Conservation (phyloP, 1,284 basidiomycete genomes). For the Cystobasidiaceae sp. region DNA sequence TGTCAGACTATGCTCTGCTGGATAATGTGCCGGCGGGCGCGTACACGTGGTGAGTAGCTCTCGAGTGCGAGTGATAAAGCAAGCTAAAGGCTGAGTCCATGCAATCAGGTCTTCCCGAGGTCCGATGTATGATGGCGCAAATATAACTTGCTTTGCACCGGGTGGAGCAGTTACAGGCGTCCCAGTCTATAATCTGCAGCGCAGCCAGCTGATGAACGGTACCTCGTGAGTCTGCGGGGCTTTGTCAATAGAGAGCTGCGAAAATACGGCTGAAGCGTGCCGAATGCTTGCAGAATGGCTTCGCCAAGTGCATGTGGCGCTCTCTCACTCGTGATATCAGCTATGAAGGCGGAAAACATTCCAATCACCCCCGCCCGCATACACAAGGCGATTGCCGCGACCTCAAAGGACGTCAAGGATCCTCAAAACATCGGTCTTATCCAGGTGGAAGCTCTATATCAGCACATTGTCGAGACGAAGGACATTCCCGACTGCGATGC, state of each 20-base stretch:
- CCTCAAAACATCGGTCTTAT: constrained; percentile 46
- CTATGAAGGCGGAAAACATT: constrained; percentile 44
- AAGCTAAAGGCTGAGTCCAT: neutral
- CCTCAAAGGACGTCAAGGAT: constrained; percentile 46
- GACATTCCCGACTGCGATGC: constrained; percentile 44
- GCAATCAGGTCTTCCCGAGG: constrained; percentile 43
- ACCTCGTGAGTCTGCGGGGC: constrained; percentile 38
- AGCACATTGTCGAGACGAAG: constrained; percentile 44
- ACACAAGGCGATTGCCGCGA: constrained; percentile 44
- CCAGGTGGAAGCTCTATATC: constrained; percentile 45
- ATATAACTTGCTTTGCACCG: constrained; percentile 46
- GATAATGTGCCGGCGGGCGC: constrained; percentile 44
- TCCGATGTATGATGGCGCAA: constrained; percentile 44
- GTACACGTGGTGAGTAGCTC: constrained; percentile 43
- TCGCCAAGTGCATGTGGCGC: constrained; percentile 45
- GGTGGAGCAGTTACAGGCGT: constrained; percentile 48
- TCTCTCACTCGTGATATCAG: constrained; percentile 45
- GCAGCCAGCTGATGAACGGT: constrained; percentile 46
- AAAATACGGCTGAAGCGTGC: neutral
- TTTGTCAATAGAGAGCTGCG: neutral
- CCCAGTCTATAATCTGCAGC: constrained; percentile 46
- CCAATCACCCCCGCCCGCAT: constrained; percentile 45
- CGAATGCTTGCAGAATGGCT: constrained; percentile 40
- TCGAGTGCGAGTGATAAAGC: neutral
- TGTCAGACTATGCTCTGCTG: constrained; percentile 47